Conservation (phyloP, 2,329 filamentous ascomycete genomes). For the Aspergillus terreus region DNA sequence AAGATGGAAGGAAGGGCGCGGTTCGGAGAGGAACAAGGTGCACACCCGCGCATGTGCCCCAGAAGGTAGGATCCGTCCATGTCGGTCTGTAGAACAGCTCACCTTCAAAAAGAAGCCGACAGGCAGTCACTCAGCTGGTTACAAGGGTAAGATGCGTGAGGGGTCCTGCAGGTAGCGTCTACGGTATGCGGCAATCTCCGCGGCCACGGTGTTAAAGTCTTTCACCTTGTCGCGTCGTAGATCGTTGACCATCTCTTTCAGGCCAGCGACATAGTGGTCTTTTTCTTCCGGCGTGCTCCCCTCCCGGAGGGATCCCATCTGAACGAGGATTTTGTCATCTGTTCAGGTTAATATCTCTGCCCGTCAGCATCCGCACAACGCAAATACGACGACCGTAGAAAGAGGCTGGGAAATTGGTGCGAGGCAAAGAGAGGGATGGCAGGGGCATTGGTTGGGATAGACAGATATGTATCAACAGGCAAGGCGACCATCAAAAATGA, state of each 20-base stretch:
- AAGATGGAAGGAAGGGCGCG: neutral
- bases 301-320: slow-evolving; percentile 47
- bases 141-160: slow-evolving; percentile 45
- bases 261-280: slow-evolving; percentile 41
- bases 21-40: slow-evolving; percentile 1
- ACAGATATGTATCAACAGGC: neutral
- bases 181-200: slow-evolving; percentile 49
- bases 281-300: slow-evolving; percentile 43
- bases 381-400: slow-evolving; percentile 16
- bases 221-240: slow-evolving; percentile 48
- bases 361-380: slow-evolving; percentile 37
- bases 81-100: slow-evolving; percentile 15
- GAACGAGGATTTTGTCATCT: slow-evolving; percentile 51
- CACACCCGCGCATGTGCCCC: neutral
- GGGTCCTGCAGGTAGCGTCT: slow-evolving; percentile 47
- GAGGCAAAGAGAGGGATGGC: slow-evolving; percentile 1
- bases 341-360: slow-evolving; percentile 35
- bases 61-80: slow-evolving; percentile 1
- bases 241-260: slow-evolving; percentile 48
- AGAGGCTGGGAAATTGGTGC: slow-evolving; percentile 1
- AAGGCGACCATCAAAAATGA: too few species aligned
- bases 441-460: neutral
- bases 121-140: slow-evolving; percentile 20
- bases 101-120: slow-evolving; percentile 16
- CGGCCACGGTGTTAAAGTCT: slow-evolving; percentile 47